A percentile compares a stretch with the other conserved stretches of the same genome.
phyloP scores from a whole-genome alignment of 2,329 filamentous ascomycete species.

The Cryphonectria nitschkei region DNA sequence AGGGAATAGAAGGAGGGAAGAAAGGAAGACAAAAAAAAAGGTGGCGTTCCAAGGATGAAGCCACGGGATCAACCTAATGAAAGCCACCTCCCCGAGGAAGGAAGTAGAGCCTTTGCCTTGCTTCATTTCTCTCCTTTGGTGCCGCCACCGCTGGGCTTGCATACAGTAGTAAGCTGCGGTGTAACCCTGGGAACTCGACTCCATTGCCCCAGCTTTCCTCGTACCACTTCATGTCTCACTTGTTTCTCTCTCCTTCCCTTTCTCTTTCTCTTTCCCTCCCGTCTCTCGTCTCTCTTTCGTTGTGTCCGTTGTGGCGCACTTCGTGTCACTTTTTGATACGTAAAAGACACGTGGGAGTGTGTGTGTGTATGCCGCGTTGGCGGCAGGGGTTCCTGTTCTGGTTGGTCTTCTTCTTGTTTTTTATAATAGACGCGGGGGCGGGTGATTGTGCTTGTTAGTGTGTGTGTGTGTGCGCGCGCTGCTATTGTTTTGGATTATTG shows the following conservation, averaged over 20 bases:
- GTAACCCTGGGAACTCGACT: background rate
- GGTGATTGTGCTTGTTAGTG: background rate
- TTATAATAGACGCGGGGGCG: background rate
- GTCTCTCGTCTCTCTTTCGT: background rate
- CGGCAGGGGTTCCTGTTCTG: background rate
- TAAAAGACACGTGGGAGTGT: background rate
- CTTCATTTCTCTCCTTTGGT: no score
- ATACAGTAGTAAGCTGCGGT: constrained; percentile 1
- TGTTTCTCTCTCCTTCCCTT: background rate
- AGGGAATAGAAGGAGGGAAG: background rate
- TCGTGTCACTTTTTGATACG: background rate
- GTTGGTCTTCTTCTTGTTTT: background rate
- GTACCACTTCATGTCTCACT: background rate
- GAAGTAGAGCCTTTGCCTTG: background rate
- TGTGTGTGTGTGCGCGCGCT: background rate
- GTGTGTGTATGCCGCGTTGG: background rate
- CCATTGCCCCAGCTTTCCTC: background rate
- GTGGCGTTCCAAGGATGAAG: background rate
- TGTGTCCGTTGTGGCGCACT: background rate
- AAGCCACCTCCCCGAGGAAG: background rate
- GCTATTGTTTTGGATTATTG: background rate
- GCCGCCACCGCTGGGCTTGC: background rate
- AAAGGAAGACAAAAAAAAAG: background rate
- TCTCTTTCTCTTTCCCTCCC: no score
- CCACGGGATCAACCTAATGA: background rate